These are phyloP conservation scores for Pluteus cervinus DNA, from an alignment of 768 basidiomycete genomes.

Conservation along the genomic window DNA sequence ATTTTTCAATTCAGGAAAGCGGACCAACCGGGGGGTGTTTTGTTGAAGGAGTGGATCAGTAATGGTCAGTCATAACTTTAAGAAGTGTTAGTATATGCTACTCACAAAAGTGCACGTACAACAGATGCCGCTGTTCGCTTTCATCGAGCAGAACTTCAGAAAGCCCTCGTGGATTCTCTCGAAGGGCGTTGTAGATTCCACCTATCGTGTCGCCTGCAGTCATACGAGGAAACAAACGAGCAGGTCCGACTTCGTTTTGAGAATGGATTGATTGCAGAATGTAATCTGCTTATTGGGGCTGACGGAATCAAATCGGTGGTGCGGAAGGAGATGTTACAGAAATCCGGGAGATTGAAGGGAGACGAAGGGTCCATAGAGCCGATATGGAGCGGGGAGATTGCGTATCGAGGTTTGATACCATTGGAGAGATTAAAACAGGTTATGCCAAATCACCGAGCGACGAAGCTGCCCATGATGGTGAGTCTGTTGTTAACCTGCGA, in stretches of 20 bases:
- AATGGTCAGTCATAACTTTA: constrained; percentile 14
- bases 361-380: constrained; percentile 18
- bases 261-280: constrained; percentile 26
- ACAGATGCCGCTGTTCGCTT: constrained; percentile 22
- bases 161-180: constrained; percentile 23
- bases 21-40: constrained; percentile 24
- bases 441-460: constrained; percentile 24
- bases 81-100: neutral
- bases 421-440: constrained; percentile 13
- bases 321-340: constrained; percentile 9
- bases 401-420: constrained; percentile 28
- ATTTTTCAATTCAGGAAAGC: constrained; percentile 23
- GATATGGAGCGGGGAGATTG: constrained; percentile 27
- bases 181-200: constrained; percentile 21
- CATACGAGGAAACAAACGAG: constrained; percentile 19
- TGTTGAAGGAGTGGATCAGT: constrained; percentile 16
- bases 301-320: constrained; percentile 37
- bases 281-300: constrained; percentile 36
- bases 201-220: constrained; percentile 26
- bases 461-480: constrained; percentile 19
- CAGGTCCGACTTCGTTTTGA: constrained; percentile 26
- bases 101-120: neutral
- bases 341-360: neutral
- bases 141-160: constrained; percentile 32
- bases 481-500: constrained; percentile 1